phyloP scores from a whole-genome alignment of 108 stramenopile species.

The Stephanodiscus minutulus region DNA sequence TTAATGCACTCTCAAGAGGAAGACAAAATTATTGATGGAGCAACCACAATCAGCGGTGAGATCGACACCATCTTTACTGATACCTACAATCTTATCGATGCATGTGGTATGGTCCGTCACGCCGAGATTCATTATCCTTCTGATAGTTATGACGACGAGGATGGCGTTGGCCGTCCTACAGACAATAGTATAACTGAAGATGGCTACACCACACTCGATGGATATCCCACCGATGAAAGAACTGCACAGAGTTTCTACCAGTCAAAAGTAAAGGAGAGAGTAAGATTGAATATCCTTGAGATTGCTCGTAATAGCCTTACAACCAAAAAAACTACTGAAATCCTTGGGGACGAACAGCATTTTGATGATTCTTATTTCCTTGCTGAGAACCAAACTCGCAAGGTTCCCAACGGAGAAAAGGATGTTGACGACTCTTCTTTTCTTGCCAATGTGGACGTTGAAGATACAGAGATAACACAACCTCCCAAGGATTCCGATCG shows the following conservation, averaged over 20 bases:
- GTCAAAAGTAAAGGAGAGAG: constrained; percentile 1
- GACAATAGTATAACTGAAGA: constrained; percentile 5
- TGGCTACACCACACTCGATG: constrained; percentile 16
- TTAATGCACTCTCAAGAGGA: constrained; percentile 20
- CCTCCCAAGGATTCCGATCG: constrained; percentile 6
- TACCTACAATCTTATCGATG: neutral
- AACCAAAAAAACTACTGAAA: neutral
- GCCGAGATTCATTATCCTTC: neutral
- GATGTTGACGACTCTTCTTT: constrained; percentile 18
- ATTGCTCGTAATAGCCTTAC: constrained; percentile 12
- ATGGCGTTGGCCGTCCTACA: constrained; percentile 9
- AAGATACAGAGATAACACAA: constrained; percentile 9
- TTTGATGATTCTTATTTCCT: neutral
- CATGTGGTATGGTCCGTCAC: neutral
- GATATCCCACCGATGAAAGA: constrained; percentile 18
- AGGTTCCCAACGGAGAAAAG: neutral
- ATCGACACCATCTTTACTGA: constrained; percentile 7
- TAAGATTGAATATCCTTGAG: constrained; percentile 6
- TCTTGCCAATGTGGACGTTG: constrained; percentile 18
- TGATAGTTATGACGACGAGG: constrained; percentile 9
- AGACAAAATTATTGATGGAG: constrained; percentile 1
- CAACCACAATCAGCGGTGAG: neutral
- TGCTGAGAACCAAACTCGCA: neutral
- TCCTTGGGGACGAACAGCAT: neutral
- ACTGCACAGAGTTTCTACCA: neutral